These are phyloP conservation scores for Pleurotus ostreatus DNA, from an alignment of 768 basidiomycete species.

Conservation along the genomic window DNA sequence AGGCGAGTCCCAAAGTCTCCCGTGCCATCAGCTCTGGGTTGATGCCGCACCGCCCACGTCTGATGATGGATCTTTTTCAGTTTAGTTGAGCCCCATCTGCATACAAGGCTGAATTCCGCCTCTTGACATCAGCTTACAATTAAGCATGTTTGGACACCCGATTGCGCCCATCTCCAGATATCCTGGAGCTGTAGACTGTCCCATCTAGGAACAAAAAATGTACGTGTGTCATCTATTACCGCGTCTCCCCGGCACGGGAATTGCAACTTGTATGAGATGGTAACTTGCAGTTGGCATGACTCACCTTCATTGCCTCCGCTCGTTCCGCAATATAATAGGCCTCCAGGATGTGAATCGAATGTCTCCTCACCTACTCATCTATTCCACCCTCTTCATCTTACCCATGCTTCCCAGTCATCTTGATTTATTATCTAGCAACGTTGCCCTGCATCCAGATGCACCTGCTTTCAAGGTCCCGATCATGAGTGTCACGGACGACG, in stretches of 20 bases:
- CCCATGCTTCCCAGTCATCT: slow-evolving; percentile 1
- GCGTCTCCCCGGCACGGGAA: slow-evolving; percentile 1
- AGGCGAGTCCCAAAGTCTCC: too few relatives aligned
- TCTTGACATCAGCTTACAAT: slow-evolving; percentile 1
- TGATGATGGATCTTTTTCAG: not conserved
- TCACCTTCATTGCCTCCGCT: slow-evolving; percentile 5
- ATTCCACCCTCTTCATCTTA: not conserved
- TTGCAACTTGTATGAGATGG: slow-evolving; percentile 2
- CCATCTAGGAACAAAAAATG: not conserved
- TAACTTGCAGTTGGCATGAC: slow-evolving; percentile 9
- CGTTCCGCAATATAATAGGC: not conserved
- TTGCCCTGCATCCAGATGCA: not conserved
- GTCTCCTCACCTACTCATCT: not conserved
- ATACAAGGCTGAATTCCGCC: not conserved
- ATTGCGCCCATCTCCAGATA: not conserved
- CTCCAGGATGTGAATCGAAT: not conserved
- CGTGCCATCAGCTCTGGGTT: not conserved
- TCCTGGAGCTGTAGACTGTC: not conserved
- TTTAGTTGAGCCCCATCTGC: not conserved
- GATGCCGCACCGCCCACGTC: slow-evolving; percentile 3
- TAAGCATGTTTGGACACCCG: not conserved
- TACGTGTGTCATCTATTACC: slow-evolving; percentile 1
- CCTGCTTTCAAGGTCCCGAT: slow-evolving; percentile 2
- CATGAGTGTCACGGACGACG: not conserved
- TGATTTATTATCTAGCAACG: not conserved